phyloP scores from a whole-genome alignment of 805 yeast genomes.

The Starmerella asiatica region DNA sequence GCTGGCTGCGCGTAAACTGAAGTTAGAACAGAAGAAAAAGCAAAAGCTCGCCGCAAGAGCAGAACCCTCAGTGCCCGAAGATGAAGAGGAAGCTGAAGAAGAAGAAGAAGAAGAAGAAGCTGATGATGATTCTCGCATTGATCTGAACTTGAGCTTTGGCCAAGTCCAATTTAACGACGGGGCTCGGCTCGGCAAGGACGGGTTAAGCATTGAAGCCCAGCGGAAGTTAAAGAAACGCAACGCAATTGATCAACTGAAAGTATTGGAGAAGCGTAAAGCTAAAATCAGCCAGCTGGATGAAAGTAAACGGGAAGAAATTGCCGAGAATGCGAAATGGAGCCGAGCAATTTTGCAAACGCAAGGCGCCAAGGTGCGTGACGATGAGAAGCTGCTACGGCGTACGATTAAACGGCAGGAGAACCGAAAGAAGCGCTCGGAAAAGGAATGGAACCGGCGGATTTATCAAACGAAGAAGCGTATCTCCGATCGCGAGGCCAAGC shows the following conservation, averaged over 20 bases:
- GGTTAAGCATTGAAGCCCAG: conserved; percentile 38
- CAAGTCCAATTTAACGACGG: conserved; percentile 77
- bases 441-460: conserved; percentile 86
- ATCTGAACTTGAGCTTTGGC: conserved; percentile 40
- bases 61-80: conserved; percentile 29
- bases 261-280: conserved; percentile 59
- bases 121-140: conserved; percentile 22
- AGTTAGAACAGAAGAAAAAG: conserved; percentile 30
- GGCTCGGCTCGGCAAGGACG: conserved; percentile 59
- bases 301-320: conserved; percentile 41
- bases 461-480: conserved; percentile 63
- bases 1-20: conserved; percentile 29
- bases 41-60: conserved; percentile 16
- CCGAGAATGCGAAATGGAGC: conserved; percentile 74
- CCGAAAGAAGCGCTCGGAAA: conserved; percentile 69
- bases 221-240: conserved; percentile 50
- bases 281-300: conserved; percentile 50
- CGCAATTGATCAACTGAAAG: conserved; percentile 75
- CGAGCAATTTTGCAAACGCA: conserved; percentile 73
- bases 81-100: conserved; percentile 24
- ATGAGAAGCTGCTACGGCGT: conserved; percentile 74
- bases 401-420: conserved; percentile 75
- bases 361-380: conserved; percentile 78
- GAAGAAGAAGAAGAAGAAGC: conserved; percentile 24
- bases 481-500: conserved; percentile 63